Evolutionary conservation across 345 rosid genomes (phyloP).

Genomic region (Viola odorata): DNA sequence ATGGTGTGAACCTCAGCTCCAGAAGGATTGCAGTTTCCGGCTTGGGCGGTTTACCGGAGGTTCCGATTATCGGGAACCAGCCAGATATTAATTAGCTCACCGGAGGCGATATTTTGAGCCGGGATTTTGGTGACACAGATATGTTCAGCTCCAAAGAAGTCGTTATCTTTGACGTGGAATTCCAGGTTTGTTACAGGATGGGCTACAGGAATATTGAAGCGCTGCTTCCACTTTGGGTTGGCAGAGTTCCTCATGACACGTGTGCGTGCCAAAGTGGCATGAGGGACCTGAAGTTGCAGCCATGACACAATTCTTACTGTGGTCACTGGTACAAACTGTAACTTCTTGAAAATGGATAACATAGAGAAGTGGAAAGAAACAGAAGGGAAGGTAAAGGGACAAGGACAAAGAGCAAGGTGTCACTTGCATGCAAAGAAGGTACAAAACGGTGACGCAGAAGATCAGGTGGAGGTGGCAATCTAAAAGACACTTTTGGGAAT

Average conservation of each 20-base stretch:
- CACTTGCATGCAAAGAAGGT: too few relatives aligned
- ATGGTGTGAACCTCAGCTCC: conserved; percentile 59
- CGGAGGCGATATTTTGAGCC: conserved; percentile 36
- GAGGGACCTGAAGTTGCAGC: conserved; percentile 47
- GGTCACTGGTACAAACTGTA: too few relatives aligned
- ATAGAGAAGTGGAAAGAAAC: too few relatives aligned
- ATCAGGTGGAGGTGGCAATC: too few relatives aligned
- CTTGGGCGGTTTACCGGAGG: conserved; percentile 50
- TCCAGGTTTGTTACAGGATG: conserved; percentile 63
- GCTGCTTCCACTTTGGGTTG: conserved; percentile 68
- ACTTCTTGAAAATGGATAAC: too few relatives aligned
- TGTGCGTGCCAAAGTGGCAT: conserved; percentile 79
- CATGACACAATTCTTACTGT: not conserved
- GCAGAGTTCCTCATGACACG: conserved; percentile 61
- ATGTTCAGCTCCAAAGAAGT: conserved; percentile 67
- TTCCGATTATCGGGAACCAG: conserved; percentile 47
- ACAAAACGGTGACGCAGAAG: too few relatives aligned
- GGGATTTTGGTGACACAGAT: conserved; percentile 57
- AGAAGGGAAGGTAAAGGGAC: too few relatives aligned
- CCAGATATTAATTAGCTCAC: conserved; percentile 35
- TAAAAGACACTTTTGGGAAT: too few relatives aligned
- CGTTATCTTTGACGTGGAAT: conserved; percentile 78
- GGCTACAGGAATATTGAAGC: conserved; percentile 57
- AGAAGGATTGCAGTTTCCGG: conserved; percentile 43
- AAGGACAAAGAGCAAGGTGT: too few relatives aligned